Conservation (phyloP, 768 basidiomycete species). For the Clitopilus hobsonii region DNA sequence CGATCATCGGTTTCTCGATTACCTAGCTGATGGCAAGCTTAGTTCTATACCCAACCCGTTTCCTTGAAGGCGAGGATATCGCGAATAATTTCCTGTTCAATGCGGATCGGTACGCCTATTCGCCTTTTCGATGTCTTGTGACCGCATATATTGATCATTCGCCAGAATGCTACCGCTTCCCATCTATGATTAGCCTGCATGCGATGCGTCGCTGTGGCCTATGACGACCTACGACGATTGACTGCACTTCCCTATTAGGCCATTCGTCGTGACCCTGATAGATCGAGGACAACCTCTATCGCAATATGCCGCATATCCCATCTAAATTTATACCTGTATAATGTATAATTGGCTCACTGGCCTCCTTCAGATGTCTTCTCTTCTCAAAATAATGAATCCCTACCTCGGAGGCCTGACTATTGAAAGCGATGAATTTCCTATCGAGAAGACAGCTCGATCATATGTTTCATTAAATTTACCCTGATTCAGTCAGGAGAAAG, state of each 20-base stretch:
- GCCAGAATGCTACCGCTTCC: constrained; percentile 64
- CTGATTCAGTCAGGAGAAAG: too few relatives aligned
- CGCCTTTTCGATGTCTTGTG: not conserved
- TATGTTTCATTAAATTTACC: too few relatives aligned
- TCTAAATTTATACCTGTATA: not conserved
- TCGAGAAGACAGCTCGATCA: too few relatives aligned
- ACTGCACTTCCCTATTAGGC: too few relatives aligned
- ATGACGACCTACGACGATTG: too few relatives aligned
- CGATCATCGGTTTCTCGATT: constrained; percentile 5
- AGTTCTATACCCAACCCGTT: constrained; percentile 84
- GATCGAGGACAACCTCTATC: not conserved
- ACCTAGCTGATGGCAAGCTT: not conserved
- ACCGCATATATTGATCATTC: constrained; percentile 4
- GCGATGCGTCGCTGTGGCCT: too few relatives aligned
- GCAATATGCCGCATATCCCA: not conserved
- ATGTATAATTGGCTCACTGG: not conserved
- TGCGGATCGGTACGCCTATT: constrained; percentile 59
- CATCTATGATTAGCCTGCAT: constrained; percentile 51
- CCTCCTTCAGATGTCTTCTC: too few relatives aligned
- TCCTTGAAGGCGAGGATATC: constrained; percentile 90
- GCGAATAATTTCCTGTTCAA: constrained; percentile 94
- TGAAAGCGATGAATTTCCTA: too few relatives aligned
- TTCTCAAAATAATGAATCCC: too few relatives aligned
- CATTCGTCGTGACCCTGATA: too few relatives aligned
- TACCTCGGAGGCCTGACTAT: not conserved